These are phyloP conservation scores for Cephalotrichum gorgonifer DNA, from an alignment of 2,329 filamentous ascomycete genomes.

Conservation along the genomic window DNA sequence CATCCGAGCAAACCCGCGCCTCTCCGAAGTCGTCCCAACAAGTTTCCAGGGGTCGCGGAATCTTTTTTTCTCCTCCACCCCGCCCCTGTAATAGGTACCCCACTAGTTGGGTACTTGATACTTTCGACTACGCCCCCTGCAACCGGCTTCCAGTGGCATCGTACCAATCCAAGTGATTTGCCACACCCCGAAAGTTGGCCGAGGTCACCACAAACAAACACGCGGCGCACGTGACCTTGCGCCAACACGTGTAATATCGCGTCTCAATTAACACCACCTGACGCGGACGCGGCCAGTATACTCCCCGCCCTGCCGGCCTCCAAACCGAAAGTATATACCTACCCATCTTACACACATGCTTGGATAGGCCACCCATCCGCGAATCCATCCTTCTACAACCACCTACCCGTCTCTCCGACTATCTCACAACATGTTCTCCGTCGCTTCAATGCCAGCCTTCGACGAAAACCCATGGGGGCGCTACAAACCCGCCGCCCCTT, in stretches of 20 bases:
- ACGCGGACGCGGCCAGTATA: background rate
- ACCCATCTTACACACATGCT: background rate
- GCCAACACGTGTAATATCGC: background rate
- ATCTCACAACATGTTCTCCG: slow-evolving; percentile 25
- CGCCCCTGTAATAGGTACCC: too few relatives aligned
- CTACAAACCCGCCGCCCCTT: slow-evolving; percentile 25
- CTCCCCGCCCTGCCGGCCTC: background rate
- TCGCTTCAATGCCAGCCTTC: slow-evolving; percentile 31
- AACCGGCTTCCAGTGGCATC: too few relatives aligned
- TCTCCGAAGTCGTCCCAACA: too few relatives aligned
- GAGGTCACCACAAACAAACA: too few relatives aligned
- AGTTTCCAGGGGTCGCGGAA: background rate
- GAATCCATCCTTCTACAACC: background rate
- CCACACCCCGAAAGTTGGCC: too few relatives aligned
- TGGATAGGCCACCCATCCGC: background rate
- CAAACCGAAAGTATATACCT: background rate
- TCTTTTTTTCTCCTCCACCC: background rate
- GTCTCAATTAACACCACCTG: background rate
- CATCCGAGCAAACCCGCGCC: background rate
- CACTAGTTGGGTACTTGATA: too few relatives aligned
- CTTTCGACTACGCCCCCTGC: too few relatives aligned
- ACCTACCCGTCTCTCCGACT: background rate
- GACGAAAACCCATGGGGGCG: slow-evolving; percentile 29
- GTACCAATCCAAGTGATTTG: too few relatives aligned
- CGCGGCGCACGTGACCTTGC: background rate